These are phyloP conservation scores for Chrysopogon serrulatus DNA, from an alignment of 176 grass and related monocot species.

Conservation along the genomic window DNA sequence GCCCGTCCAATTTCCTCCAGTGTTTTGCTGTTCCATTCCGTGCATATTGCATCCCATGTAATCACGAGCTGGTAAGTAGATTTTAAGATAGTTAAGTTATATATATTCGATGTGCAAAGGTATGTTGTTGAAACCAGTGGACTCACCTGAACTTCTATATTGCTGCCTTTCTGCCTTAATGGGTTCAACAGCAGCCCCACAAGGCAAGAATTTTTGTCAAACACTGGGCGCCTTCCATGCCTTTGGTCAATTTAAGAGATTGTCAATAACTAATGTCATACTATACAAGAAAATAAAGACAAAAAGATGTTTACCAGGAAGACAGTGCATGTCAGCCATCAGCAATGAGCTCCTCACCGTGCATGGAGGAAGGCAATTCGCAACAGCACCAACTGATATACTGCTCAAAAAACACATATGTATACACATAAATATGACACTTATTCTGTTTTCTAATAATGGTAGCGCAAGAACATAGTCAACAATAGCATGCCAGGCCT, in stretches of 20 bases:
- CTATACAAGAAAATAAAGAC: not conserved
- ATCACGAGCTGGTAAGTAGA: constrained; percentile 71
- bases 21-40: constrained; percentile 31
- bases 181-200: constrained; percentile 75
- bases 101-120: constrained; percentile 6
- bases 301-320: constrained; percentile 56
- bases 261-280: constrained; percentile 28
- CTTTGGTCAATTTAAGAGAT: constrained; percentile 41
- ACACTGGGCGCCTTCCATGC: constrained; percentile 95
- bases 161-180: constrained; percentile 69
- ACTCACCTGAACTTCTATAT: constrained; percentile 81
- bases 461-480: not conserved
- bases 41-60: constrained; percentile 77
- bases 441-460: not conserved
- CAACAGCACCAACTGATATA: constrained; percentile 70
- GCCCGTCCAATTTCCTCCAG: constrained; percentile 30
- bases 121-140: constrained; percentile 7
- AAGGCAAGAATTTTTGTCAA: constrained; percentile 65
- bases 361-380: constrained; percentile 72
- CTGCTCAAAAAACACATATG: constrained; percentile 38
- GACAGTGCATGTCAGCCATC: constrained; percentile 78
- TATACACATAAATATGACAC: constrained; percentile 15
- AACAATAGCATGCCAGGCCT: not conserved
- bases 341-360: constrained; percentile 50
- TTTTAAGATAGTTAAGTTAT: constrained; percentile 13